Evolutionary conservation across 73 alveolate species (phyloP).

Genomic region (Paraurostyla sp.): DNA sequence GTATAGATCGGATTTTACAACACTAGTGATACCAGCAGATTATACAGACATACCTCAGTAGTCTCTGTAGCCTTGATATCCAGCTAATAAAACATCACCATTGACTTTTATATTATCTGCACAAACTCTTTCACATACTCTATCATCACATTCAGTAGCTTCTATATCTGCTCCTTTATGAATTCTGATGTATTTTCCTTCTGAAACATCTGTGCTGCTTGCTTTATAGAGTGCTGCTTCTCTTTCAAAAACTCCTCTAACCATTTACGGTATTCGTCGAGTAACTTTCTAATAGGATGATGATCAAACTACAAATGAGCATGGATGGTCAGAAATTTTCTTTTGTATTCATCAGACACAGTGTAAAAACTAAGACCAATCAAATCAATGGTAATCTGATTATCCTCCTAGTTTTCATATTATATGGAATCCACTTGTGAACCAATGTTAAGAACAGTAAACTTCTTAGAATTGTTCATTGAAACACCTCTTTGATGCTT

Average conservation of each 20-base stretch:
- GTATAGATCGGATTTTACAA: conserved; percentile 25
- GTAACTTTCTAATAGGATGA: conserved; percentile 10
- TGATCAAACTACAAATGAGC: conserved; percentile 34
- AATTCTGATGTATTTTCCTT: background rate
- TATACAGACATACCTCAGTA: conserved; percentile 27
- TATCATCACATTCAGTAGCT: background rate
- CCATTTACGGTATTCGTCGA: conserved; percentile 32
- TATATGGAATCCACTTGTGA: background rate
- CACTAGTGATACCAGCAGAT: background rate
- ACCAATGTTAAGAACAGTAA: background rate
- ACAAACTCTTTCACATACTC: background rate
- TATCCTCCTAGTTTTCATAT: background rate
- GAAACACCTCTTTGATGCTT: background rate
- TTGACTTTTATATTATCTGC: background rate
- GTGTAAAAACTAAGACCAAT: conserved; percentile 15
- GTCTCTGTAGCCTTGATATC: conserved; percentile 1
- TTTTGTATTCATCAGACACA: background rate
- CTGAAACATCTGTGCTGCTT: conserved; percentile 3
- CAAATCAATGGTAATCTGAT: background rate
- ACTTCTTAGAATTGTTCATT: background rate
- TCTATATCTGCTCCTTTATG: background rate
- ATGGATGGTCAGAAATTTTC: conserved; percentile 1
- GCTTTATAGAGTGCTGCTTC: background rate
- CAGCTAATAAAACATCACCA: conserved; percentile 2
- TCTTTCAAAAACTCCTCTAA: conserved; percentile 1